Evolutionary conservation across 768 basidiomycete species (phyloP), one percentile per base, ranked within the genome.

Genomic region (Russula abietina): DNA sequence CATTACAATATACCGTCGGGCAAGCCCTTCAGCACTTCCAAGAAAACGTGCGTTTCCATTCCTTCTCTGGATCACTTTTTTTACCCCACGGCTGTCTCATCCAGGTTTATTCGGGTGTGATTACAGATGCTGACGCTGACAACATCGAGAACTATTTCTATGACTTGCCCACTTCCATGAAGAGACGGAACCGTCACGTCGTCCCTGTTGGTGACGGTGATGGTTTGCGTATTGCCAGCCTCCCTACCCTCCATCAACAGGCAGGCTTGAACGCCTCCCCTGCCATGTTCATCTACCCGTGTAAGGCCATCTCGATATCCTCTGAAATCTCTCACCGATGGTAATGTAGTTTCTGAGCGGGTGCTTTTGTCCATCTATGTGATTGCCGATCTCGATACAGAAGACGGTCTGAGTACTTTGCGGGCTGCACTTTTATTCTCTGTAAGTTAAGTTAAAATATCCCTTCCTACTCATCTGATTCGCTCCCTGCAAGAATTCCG

Each of bases 121-220:
- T 93, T 19, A 78, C 80, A 10, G 85, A 90, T 50, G 79, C 78
- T 1, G 74, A 79, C 45, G 73, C 73, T 9, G 75, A 75, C 7
- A 77, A 79, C 36, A 80, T 91, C 58, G 74, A 82, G 33, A 87
- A 80, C 16, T 93, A 90, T 75, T 98, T 98, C 76, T 98, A 96
- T 70, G 92, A 96, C 69, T 80, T 94, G 7, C 90, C 94, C 0
- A 83, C 82, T 0, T 85, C 91, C 0, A 78, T 78, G 46, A 76
- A 79, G 59, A 80, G 87, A 12, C 76, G 97, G n/a, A 98, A 93
- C 73, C 77, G 74, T 30, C 83, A 89, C 70, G 85, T 98, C 58
- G 83, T 85, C 69, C 84, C 87, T 0, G 69, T 76, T 9, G 74
- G 74, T 16, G 77, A 75, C 38, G 69, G 78, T 3, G 78, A 78